Evolutionary conservation across 148 eudicot species (phyloP), one percentile per base, ranked within the genome.

Genomic region (Chenopodium album): DNA sequence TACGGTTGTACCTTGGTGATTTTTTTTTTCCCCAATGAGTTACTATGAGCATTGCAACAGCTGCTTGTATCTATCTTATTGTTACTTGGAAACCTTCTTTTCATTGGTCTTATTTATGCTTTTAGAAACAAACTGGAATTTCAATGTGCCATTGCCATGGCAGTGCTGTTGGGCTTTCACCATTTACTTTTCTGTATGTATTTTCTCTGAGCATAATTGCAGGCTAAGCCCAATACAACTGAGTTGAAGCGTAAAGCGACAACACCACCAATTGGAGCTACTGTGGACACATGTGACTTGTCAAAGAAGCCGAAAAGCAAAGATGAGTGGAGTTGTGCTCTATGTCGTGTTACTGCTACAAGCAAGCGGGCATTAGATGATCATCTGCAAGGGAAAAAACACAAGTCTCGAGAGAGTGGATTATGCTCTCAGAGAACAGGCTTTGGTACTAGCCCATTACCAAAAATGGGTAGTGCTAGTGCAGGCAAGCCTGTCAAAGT

Each of bases 311-410:
- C 84, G 44, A 85, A 85, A 85, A 60, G 72, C 13, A 86, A 82
- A 72, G 87, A 86, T 9, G 85, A 82, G 22, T 88, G 93, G 94
- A 84, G 85, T 71, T 94, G 98, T 77, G 87, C 90, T 28, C 47
- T 91, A 23, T 91, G 98, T 78, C 81, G 85, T 34, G 78, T 94
- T 29, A 86, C 77, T 77, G 87, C 91, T 32, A 87, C 92, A 32
- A 84, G 89, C 7, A 89, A 90, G 67, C 88, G n/a, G 48, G 82
- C 82, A 46, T 68, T 94, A 69, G 76, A 88, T 7, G 89, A 87
- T 2, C 97, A 94, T 77, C 72, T 92, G 1, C 77, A 73, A 34
- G 98, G 98, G 16, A 93, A 88, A 82, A 92, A 84, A 80, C 97
- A 94, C 91, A 88, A 88, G 85, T 56, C 88, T 4, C 86, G 73